phyloP scores from a whole-genome alignment of 108 stramenopile genomes.

The Discostella pseudostelligera region DNA sequence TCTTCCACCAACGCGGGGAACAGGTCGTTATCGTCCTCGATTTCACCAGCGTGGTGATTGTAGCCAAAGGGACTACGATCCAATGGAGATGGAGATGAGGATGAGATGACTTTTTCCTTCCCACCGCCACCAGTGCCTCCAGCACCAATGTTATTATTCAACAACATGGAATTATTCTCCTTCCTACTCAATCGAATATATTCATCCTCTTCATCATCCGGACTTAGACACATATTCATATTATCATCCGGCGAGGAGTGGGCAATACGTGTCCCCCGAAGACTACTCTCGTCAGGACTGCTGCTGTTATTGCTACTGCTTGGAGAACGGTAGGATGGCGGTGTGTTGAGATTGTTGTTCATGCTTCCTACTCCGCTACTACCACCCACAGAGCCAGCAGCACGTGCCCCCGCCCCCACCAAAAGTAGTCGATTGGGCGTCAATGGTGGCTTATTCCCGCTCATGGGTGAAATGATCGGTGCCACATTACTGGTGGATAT shows the following conservation, averaged over 20 bases:
- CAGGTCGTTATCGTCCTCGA: constrained; percentile 52
- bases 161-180: constrained; percentile 11
- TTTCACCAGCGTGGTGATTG: constrained; percentile 4
- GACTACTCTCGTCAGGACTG: constrained; percentile 17
- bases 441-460: constrained; percentile 35
- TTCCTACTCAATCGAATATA: constrained; percentile 57
- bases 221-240: constrained; percentile 48
- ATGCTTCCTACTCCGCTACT: too few relatives aligned
- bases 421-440: constrained; percentile 22
- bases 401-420: background rate
- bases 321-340: background rate
- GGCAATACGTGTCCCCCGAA: constrained; percentile 16
- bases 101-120: constrained; percentile 4
- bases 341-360: background rate
- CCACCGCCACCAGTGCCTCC: background rate
- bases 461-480: constrained; percentile 30
- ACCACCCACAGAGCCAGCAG: too few relatives aligned
- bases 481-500: background rate
- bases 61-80: constrained; percentile 36
- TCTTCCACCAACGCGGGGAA: constrained; percentile 64
- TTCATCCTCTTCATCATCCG: constrained; percentile 78
- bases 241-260: constrained; percentile 10
- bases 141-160: constrained; percentile 3
- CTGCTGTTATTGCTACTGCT: background rate
- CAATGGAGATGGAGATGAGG: constrained; percentile 23